A percentile compares a stretch with the other conserved stretches of the same genome.
Evolutionary conservation across 1,284 basidiomycete species (phyloP).

Genomic region (Coniferiporia weirii): DNA sequence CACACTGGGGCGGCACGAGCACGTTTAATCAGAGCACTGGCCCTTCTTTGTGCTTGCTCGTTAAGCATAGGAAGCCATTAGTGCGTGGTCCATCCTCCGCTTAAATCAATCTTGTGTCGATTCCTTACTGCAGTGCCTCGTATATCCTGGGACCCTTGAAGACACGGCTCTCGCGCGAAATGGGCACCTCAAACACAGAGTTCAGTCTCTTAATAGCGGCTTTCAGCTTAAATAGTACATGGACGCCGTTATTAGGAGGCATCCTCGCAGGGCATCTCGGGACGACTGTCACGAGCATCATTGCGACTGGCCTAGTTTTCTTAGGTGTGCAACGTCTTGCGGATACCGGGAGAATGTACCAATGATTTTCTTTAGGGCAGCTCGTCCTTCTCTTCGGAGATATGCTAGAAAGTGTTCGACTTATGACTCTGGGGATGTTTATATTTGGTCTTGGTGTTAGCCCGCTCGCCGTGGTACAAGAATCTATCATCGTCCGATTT

Average conservation of each 20-base stretch:
- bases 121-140: constrained; percentile 42
- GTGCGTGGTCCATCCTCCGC: constrained; percentile 33
- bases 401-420: constrained; percentile 46
- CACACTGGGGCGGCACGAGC: constrained; percentile 28
- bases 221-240: constrained; percentile 71
- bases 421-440: constrained; percentile 70
- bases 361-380: constrained; percentile 42
- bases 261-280: constrained; percentile 63
- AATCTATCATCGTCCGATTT: constrained; percentile 76
- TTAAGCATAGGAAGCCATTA: constrained; percentile 74
- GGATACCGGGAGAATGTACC: constrained; percentile 12
- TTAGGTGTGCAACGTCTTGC: constrained; percentile 36
- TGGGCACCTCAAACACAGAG: constrained; percentile 72
- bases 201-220: constrained; percentile 74
- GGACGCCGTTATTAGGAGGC: constrained; percentile 74
- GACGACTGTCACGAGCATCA: constrained; percentile 62
- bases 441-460: constrained; percentile 75
- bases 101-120: background rate
- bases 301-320: constrained; percentile 68
- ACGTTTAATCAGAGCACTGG: constrained; percentile 49
- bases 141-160: constrained; percentile 75
- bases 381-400: constrained; percentile 58
- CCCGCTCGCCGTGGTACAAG: constrained; percentile 72
- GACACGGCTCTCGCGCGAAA: constrained; percentile 62
- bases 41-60: constrained; percentile 69